These are phyloP conservation scores for Penicillium concentricum DNA, from an alignment of 2,329 filamentous ascomycete species.

Conservation along the genomic window DNA sequence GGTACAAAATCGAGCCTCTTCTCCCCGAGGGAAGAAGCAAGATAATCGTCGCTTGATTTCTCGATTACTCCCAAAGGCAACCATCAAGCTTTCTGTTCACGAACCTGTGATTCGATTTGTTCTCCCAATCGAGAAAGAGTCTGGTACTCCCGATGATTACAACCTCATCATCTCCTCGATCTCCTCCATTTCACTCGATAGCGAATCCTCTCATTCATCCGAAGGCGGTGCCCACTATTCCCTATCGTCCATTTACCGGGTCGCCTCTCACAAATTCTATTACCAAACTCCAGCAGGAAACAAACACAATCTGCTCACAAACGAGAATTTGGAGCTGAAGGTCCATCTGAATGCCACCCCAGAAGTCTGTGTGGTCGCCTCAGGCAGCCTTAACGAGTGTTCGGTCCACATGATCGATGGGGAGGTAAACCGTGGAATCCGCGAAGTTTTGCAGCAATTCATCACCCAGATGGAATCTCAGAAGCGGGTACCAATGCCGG, in stretches of 20 bases:
- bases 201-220: constrained; percentile 91
- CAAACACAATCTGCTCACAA: constrained; percentile 82
- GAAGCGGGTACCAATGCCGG: constrained; percentile 55
- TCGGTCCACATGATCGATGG: constrained; percentile 85
- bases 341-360: constrained; percentile 80
- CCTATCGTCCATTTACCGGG: constrained; percentile 73
- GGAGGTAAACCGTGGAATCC: constrained; percentile 88
- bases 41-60: constrained; percentile 70
- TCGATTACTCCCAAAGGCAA: constrained; percentile 87
- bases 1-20: constrained; percentile 56
- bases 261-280: constrained; percentile 86
- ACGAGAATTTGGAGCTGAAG: constrained; percentile 84
- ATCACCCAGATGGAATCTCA: constrained; percentile 64
- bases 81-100: constrained; percentile 92
- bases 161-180: constrained; percentile 94
- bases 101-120: constrained; percentile 91
- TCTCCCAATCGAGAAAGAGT: constrained; percentile 69
- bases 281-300: constrained; percentile 85
- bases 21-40: constrained; percentile 47
- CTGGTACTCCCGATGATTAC: constrained; percentile 69
- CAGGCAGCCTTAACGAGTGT: constrained; percentile 79
- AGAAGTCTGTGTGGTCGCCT: constrained; percentile 77
- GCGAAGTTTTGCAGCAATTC: constrained; percentile 85
- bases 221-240: constrained; percentile 85
- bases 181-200: constrained; percentile 86